Base-by-base conservation (phyloP, 2,329 filamentous ascomycete genomes). In the Alternaria sp. region DNA sequence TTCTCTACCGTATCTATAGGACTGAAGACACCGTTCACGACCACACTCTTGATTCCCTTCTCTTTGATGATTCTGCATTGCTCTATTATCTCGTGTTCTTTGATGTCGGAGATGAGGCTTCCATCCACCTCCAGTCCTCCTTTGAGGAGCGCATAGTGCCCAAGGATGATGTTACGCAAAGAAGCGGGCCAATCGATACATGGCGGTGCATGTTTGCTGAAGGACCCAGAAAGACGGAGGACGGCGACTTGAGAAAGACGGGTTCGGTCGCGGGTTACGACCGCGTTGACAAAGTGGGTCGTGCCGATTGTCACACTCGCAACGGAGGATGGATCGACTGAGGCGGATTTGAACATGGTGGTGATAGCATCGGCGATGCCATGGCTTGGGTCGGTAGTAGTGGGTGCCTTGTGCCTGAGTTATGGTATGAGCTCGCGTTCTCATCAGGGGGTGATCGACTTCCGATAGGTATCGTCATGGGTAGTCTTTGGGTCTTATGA, bases 1-100 rank as follows among this genome's bases (percentile, higher is more conserved):
- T 75, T 76, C 68, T 83, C 83, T 4, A 81, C 67, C 10, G 84
- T 82, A 69, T 90, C 87, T 23, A 88, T 86, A 0, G 87, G 86
- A 9, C 85, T 86, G 74, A 87, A 89, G 9, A 88, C 83, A 2
- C 87, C 87, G 5, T 85, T 83, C 5, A 90, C 78, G 0, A 88
- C 87, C 2, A 90, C 79, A 43, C 81, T 81, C 19, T 75, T 79
- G 55, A 85, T 75, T 1, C 80, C 80, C 21, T 81, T 80, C 40
- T 80, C 78, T 69, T 81, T 82, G 67, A 85, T 83, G 19, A 79
- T 76, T 6, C 70, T 78, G 60, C 82, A 83, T 66, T 83, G 75
- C 40, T 80, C 77, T 6, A 83, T 69, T 19, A 85, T 76, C 79
- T 86, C 79, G 23, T 76, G 73, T 69, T 85, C 82, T 9, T 78